phyloP scores from a whole-genome alignment of 768 basidiomycete genomes.

The Sutorius australiensis region DNA sequence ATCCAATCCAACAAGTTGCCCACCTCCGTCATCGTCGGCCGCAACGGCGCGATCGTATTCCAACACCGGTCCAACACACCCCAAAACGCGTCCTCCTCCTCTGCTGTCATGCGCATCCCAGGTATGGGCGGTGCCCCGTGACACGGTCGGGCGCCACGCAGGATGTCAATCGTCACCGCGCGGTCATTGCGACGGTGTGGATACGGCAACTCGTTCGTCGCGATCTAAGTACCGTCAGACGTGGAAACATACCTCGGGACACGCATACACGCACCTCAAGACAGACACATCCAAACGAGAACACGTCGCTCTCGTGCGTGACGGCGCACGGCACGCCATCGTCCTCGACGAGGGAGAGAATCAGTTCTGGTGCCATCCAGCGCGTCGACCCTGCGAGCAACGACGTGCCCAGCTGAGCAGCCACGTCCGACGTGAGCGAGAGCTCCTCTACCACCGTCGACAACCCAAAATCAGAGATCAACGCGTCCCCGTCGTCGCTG shows the following conservation, averaged over 20 bases:
- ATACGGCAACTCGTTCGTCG: slow-evolving; percentile 50
- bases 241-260: not conserved
- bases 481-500: slow-evolving; percentile 45
- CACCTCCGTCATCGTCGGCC: slow-evolving; percentile 45
- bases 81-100: slow-evolving; percentile 40
- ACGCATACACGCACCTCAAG: slow-evolving; percentile 41
- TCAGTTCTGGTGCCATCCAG: slow-evolving; percentile 53
- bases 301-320: slow-evolving; percentile 55
- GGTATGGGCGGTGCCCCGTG: slow-evolving; percentile 27
- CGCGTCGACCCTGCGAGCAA: slow-evolving; percentile 33
- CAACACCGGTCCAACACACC: slow-evolving; percentile 44
- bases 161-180: slow-evolving; percentile 52
- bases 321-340: slow-evolving; percentile 39
- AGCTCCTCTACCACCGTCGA: slow-evolving; percentile 57
- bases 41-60: slow-evolving; percentile 33
- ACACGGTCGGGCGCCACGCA: slow-evolving; percentile 48
- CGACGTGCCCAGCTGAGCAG: slow-evolving; percentile 29
- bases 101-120: slow-evolving; percentile 12
- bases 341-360: slow-evolving; percentile 49
- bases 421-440: slow-evolving; percentile 25
- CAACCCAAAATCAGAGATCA: slow-evolving; percentile 62
- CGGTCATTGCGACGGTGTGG: slow-evolving; percentile 52
- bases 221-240: slow-evolving; percentile 35
- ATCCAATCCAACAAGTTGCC: slow-evolving; percentile 9
- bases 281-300: slow-evolving; percentile 56